Conservation (phyloP, 176 grass and related monocot genomes). For the Alloteropsis semialata region DNA sequence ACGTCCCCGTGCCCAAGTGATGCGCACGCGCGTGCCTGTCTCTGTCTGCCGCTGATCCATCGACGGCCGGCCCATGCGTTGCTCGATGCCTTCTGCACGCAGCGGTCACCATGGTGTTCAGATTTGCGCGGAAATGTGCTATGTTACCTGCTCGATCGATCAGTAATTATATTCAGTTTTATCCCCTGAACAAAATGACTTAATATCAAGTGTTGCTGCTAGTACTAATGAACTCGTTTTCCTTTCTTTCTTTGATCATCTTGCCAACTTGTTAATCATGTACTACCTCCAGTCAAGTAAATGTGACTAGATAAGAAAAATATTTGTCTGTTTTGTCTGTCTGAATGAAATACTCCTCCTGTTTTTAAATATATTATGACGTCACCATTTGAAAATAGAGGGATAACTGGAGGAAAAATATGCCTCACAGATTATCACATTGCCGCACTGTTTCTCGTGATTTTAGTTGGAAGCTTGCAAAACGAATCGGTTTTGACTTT, state of each 20-base stretch:
- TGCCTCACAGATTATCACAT: neutral
- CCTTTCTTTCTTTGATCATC: neutral
- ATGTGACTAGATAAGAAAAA: neutral
- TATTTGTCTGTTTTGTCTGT: neutral
- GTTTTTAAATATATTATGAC: too few species aligned
- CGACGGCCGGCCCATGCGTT: neutral
- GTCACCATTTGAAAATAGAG: too few species aligned
- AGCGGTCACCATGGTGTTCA: neutral
- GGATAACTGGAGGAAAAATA: neutral
- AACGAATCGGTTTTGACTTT: neutral
- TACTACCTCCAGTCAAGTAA: neutral
- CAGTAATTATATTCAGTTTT: constrained; percentile 20
- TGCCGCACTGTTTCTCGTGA: neutral
- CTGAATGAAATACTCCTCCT: too few species aligned
- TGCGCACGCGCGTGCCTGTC: neutral
- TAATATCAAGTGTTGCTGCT: neutral
- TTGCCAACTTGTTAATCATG: neutral
- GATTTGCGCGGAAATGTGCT: neutral
- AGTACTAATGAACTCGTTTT: neutral
- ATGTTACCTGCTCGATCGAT: constrained; percentile 17
- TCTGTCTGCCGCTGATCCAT: neutral
- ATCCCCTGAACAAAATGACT: neutral
- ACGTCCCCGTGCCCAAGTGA: constrained; percentile 37
- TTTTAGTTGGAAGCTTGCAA: neutral
- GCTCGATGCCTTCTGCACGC: neutral